A percentile compares a stretch with the other conserved stretches of the same genome.
Conservation (phyloP, 2,329 filamentous ascomycete species). For the Pseudocercospora crystallina region DNA sequence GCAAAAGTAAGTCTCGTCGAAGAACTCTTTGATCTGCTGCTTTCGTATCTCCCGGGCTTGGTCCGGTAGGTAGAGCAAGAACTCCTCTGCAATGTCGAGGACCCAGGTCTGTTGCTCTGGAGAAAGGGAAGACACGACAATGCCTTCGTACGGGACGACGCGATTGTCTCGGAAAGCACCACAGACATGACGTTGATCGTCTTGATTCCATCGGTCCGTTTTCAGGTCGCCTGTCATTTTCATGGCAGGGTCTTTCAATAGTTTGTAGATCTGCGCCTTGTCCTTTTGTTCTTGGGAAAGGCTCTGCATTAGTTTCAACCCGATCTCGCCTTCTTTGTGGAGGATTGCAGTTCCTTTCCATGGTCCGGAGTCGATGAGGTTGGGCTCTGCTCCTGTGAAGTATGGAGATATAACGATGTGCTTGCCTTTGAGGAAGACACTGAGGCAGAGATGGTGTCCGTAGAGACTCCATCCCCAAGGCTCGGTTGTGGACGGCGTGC, state of each 20-base stretch:
- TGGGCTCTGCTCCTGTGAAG: conserved; percentile 80
- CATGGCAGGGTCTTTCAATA: conserved; percentile 66
- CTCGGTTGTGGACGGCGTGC: conserved; percentile 54
- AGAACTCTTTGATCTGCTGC: conserved; percentile 54
- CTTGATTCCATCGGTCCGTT: conserved; percentile 71
- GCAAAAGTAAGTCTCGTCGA: conserved; percentile 72
- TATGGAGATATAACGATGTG: conserved; percentile 71
- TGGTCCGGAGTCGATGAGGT: conserved; percentile 66
- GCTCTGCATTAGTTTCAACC: conserved; percentile 68
- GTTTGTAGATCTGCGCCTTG: conserved; percentile 57
- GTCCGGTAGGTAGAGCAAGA: conserved; percentile 66
- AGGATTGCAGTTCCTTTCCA: conserved; percentile 66
- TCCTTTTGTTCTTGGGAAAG: conserved; percentile 49
- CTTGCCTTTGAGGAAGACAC: conserved; percentile 63
- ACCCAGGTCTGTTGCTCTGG: conserved; percentile 55
- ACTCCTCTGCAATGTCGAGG: conserved; percentile 61
- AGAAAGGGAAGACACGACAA: conserved; percentile 55
- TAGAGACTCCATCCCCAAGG: conserved; percentile 76
- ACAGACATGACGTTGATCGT: conserved; percentile 75
- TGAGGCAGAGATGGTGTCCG: conserved; percentile 75
- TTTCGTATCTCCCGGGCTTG: conserved; percentile 57
- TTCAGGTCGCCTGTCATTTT: conserved; percentile 48
- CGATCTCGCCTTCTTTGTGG: conserved; percentile 62
- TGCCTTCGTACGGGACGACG: conserved; percentile 69
- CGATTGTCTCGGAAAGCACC: conserved; percentile 79